These are phyloP conservation scores for Tylopilus felleus DNA, from an alignment of 768 basidiomycete species.

Conservation along the genomic window DNA sequence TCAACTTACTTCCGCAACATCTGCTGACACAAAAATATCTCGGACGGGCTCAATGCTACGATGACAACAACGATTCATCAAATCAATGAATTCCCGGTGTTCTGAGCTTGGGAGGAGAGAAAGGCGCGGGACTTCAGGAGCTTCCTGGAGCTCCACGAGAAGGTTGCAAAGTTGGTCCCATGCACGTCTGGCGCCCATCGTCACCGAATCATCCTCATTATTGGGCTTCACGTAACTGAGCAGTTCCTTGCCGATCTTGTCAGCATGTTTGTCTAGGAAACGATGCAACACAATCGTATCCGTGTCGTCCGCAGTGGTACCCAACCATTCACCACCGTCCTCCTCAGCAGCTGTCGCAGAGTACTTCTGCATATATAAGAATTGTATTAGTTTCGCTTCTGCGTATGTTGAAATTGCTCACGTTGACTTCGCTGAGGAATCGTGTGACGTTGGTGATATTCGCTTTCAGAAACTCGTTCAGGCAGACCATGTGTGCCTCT, in stretches of 20 bases:
- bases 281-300: conserved; percentile 81
- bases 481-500: conserved; percentile 77
- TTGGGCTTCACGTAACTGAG: conserved; percentile 66
- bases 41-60: conserved; percentile 59
- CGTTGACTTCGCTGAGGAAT: conserved; percentile 74
- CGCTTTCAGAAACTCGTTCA: conserved; percentile 71
- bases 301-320: conserved; percentile 78
- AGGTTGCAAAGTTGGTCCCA: conserved; percentile 81
- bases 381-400: background rate
- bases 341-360: conserved; percentile 47
- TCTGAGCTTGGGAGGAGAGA: conserved; percentile 45
- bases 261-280: conserved; percentile 80
- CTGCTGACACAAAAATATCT: conserved; percentile 61
- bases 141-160: conserved; percentile 74
- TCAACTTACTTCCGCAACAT: conserved; percentile 41
- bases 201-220: conserved; percentile 50
- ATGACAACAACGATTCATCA: conserved; percentile 63
- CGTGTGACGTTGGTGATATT: conserved; percentile 73
- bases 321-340: conserved; percentile 66
- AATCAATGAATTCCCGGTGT: conserved; percentile 63
- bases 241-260: conserved; percentile 84
- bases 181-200: conserved; percentile 67
- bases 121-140: conserved; percentile 62
- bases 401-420: conserved; percentile 29
- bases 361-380: conserved; percentile 37